Conservation (phyloP, 495 filamentous ascomycete genomes). For the Xylaria acuta region DNA sequence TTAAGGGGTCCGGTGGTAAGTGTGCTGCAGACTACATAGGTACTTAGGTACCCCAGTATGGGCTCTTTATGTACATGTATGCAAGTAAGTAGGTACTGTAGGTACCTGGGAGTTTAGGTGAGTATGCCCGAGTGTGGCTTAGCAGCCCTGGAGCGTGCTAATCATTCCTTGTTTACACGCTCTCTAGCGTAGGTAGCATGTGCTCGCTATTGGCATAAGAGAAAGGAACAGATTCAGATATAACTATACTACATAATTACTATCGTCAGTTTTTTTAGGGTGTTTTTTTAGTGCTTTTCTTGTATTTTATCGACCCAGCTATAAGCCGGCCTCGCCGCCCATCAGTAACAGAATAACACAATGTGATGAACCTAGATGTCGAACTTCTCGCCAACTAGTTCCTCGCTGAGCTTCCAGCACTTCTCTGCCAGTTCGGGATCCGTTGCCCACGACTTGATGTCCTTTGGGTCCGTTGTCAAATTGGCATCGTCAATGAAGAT, state of each 20-base stretch:
- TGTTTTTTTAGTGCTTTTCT: background rate
- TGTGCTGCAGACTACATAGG: background rate
- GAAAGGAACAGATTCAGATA: background rate
- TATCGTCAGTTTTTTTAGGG: background rate
- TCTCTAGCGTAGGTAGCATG: no score
- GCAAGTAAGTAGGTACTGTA: background rate
- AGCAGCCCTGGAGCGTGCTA: no score
- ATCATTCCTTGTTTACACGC: background rate
- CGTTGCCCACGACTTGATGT: conserved; percentile 48
- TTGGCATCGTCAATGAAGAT: conserved; percentile 46
- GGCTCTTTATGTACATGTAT: no score
- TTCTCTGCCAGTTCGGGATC: conserved; percentile 35
- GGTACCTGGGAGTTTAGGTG: no score
- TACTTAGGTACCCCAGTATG: background rate
- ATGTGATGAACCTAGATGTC: conserved; percentile 46
- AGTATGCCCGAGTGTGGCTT: background rate
- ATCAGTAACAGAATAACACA: background rate
- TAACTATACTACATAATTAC: background rate
- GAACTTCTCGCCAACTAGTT: conserved; percentile 45
- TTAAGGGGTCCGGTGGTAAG: conserved; percentile 1
- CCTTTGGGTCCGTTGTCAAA: conserved; percentile 35
- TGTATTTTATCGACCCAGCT: background rate
- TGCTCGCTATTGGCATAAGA: background rate
- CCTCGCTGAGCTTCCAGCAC: conserved; percentile 56
- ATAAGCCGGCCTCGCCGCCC: background rate